Conservation (phyloP, 2,329 filamentous ascomycete genomes). For the Zalaria sp. region DNA sequence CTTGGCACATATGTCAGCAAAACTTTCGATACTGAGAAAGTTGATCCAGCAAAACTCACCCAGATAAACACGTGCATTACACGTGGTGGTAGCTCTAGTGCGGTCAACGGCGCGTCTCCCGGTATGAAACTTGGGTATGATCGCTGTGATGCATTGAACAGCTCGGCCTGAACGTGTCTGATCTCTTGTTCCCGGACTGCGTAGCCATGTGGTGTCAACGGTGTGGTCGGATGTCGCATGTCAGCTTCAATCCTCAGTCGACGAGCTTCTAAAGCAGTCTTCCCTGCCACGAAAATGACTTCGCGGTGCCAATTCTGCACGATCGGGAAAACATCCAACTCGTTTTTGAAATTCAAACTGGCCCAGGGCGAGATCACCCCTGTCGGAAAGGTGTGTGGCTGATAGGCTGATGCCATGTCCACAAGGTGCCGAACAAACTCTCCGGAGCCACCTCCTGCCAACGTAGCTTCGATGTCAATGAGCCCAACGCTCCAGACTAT, state of each 20-base stretch:
- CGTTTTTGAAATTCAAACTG: neutral
- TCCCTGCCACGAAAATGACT: neutral
- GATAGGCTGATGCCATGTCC: slow-evolving; percentile 1
- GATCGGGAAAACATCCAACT: neutral
- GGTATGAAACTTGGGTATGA: neutral
- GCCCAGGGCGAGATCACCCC: neutral
- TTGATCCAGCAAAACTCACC: neutral
- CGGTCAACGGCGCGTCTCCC: neutral
- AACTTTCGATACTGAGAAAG: too few species aligned
- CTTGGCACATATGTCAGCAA: neutral
- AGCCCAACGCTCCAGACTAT: slow-evolving; percentile 40
- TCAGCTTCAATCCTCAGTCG: neutral
- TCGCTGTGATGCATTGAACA: neutral
- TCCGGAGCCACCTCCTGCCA: slow-evolving; percentile 17
- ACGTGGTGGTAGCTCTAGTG: neutral
- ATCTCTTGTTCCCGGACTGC: neutral
- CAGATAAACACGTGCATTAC: neutral
- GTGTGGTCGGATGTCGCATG: neutral
- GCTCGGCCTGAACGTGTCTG: neutral
- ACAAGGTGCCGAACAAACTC: slow-evolving; percentile 1
- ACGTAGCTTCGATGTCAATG: slow-evolving; percentile 41
- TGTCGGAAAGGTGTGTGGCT: neutral
- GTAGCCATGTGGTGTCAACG: neutral
- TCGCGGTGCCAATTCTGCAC: neutral
- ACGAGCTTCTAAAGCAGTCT: neutral